Evolutionary conservation across 495 filamentous ascomycete species (phyloP).

Genomic region (Talaromyces trachyspermus): DNA sequence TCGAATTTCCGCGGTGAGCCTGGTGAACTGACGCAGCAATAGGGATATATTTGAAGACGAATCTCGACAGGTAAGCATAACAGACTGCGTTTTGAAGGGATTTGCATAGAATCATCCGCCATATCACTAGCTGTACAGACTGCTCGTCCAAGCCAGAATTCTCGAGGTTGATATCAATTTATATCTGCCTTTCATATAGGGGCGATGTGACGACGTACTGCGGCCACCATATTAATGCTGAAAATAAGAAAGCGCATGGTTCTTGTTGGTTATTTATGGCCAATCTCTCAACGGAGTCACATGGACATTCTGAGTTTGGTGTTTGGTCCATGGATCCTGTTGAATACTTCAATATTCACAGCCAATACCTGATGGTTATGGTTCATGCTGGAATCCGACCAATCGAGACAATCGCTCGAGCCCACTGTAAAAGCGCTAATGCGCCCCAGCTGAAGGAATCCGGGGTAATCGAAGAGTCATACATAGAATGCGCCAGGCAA

Average conservation of each 20-base stretch:
- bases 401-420: background rate
- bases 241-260: background rate
- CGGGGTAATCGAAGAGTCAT: too few species aligned
- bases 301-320: too few species aligned
- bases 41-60: background rate
- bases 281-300: too few species aligned
- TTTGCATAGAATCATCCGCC: background rate
- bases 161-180: background rate
- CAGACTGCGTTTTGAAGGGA: background rate
- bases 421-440: background rate
- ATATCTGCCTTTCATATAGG: background rate
- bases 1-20: background rate
- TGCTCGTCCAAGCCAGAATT: too few species aligned
- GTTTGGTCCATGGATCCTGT: too few species aligned
- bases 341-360: background rate
- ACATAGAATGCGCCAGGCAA: too few species aligned
- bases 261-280: too few species aligned
- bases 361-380: background rate
- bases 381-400: background rate
- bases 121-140: background rate
- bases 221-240: background rate
- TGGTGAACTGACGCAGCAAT: background rate
- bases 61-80: background rate
- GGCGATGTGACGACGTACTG: background rate
- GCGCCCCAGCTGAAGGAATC: background rate